Evolutionary conservation across 768 basidiomycete species (phyloP), one percentile per base, ranked within the genome.

Genomic region (Pulveroboletus frians): DNA sequence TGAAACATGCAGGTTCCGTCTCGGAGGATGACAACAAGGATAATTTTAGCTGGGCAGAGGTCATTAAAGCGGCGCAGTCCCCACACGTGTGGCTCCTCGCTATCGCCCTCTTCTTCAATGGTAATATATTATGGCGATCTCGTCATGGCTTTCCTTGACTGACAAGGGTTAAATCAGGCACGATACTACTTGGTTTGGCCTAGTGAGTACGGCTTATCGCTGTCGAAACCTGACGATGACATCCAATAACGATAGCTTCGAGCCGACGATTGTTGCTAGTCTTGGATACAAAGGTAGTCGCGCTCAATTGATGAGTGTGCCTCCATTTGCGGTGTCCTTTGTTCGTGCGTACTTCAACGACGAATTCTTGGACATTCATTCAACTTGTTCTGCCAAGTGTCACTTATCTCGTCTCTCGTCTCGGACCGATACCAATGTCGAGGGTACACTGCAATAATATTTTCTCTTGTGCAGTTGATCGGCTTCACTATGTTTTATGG

Each of bases 201-300:
- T 69, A 54, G 65, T 69, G 46, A 53, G 65, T 30, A 23, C 23
- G 2, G 7, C 9, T 9, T 15, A 27, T 51, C n/a, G 34, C 23
- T 8, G 6, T 6, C 13, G 47, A 11, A 32, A 71, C n/a, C 17
- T 74, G 3, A 68, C 70, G 46, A 69, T 53, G 31, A 75, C 17
- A 71, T 75, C 17, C 10, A 4, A 13, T 46, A 41, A 53, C 66
- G 54, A 46, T 34, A 80, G 86, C 59, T 90, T 91, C 67, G 70
- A 80, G 7, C 87, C 88, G 7, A 81, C 83, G 6, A 86, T 91
- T 65, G 79, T 90, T 6, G 70, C 77, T 30, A 69, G 73, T 9
- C 74, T 86, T 3, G 84, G 83, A 27, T 83, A 77, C 59, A 70
- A 72, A 1, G 72, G 76, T 0, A 69, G 73, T 26, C 63, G 69